Conservation (phyloP, 345 rosid species). For the Alliaria petiolata region DNA sequence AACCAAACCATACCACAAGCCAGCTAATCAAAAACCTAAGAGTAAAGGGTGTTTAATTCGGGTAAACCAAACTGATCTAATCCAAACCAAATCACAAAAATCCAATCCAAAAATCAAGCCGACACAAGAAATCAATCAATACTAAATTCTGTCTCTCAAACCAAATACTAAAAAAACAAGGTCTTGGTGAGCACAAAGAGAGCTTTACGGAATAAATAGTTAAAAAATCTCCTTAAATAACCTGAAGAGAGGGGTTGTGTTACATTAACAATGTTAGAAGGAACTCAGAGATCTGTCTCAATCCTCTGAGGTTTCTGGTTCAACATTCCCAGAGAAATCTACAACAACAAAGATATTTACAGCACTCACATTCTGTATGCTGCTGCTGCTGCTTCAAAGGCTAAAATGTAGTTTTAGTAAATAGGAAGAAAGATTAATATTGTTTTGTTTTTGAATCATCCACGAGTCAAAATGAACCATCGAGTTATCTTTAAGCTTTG, state of each 20-base stretch:
- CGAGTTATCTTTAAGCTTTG: too few species aligned
- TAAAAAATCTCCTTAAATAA: not conserved
- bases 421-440: conserved; percentile 12
- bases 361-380: conserved; percentile 48
- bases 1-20: not conserved
- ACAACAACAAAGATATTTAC: conserved; percentile 75
- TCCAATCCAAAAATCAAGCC: not conserved
- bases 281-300: conserved; percentile 14
- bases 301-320: conserved; percentile 9
- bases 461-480: conserved; percentile 79
- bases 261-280: conserved; percentile 31
- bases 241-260: conserved; percentile 20
- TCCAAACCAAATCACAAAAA: not conserved
- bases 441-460: conserved; percentile 41
- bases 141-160: not conserved
- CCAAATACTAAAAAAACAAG: not conserved
- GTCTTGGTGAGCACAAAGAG: not conserved
- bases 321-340: conserved; percentile 27
- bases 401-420: conserved; percentile 15
- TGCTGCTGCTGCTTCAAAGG: conserved; percentile 41
- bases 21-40: too few species aligned
- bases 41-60: too few species aligned
- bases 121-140: not conserved
- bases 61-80: not conserved
- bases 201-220: not conserved